Percentiles rank a stretch among this genome's conserved stretches.
Conservation (phyloP, 2,329 filamentous ascomycete genomes). For the Dendryphion nanum region DNA sequence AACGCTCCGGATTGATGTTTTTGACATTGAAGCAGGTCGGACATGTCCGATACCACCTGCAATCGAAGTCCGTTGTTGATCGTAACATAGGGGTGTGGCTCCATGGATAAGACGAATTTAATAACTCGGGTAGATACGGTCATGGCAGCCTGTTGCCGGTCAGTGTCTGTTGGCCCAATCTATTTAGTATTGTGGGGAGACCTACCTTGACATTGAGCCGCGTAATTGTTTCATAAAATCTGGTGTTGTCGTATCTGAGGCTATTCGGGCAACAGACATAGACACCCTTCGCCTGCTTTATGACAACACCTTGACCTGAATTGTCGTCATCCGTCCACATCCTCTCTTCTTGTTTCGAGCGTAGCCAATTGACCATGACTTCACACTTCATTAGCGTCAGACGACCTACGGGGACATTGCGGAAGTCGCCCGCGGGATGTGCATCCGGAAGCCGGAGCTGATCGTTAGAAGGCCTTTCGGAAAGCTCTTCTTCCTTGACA, state of each 20-base stretch:
- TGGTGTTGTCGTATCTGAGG: conserved; percentile 45
- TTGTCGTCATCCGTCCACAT: conserved; percentile 48
- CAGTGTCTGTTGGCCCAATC: no score
- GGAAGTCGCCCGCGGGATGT: conserved; percentile 25
- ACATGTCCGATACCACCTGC: conserved; percentile 60
- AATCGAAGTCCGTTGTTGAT: conserved; percentile 58
- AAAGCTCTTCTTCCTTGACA: no score
- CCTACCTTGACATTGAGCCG: conserved; percentile 56
- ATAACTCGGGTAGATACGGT: conserved; percentile 66
- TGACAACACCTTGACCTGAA: conserved; percentile 55
- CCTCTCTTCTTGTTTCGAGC: conserved; percentile 59
- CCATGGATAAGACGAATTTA: conserved; percentile 56
- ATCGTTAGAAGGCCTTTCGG: no score
- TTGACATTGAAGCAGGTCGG: conserved; percentile 58
- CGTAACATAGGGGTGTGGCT: conserved; percentile 56
- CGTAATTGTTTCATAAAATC: conserved; percentile 51
- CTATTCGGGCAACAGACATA: conserved; percentile 54
- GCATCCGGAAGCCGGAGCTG: no score
- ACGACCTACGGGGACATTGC: conserved; percentile 43
- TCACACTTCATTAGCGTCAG: conserved; percentile 57
- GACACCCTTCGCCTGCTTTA: conserved; percentile 52
- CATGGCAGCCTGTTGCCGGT: conserved; percentile 56
- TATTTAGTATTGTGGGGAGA: background rate
- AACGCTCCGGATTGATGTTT: conserved; percentile 83
- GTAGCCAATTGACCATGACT: conserved; percentile 64